These are phyloP conservation scores for Climacium dendroides DNA, from an alignment of 225 moss, liverwort and hornwort species.

Conservation along the genomic window DNA sequence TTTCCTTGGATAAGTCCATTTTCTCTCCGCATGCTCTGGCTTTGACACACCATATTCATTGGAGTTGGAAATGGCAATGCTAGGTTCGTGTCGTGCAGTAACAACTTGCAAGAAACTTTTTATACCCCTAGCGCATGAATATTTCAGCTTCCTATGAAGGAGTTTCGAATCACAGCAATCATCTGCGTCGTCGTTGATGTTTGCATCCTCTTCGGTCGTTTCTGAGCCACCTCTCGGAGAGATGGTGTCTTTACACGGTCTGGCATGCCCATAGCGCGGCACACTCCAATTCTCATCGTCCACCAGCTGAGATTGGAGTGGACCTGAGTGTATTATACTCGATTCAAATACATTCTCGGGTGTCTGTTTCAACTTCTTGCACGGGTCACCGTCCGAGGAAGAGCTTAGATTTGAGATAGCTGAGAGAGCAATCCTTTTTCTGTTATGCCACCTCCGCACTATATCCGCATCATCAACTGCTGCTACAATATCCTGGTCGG, in stretches of 20 bases:
- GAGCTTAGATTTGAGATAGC: not conserved
- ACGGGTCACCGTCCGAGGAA: not conserved
- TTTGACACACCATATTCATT: not conserved
- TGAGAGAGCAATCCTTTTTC: slow-evolving; percentile 14
- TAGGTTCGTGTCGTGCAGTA: not conserved
- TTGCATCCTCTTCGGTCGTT: not conserved
- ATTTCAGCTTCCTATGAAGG: not conserved
- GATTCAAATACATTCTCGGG: not conserved
- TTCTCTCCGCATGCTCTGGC: not conserved
- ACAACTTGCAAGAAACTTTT: not conserved
- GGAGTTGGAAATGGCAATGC: not conserved
- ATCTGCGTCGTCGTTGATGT: not conserved
- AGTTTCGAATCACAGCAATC: not conserved
- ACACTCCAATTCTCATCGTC: not conserved
- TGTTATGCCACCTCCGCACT: slow-evolving; percentile 13
- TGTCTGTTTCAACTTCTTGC: slow-evolving; percentile 4
- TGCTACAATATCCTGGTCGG: not conserved
- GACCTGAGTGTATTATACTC: not conserved
- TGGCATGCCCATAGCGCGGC: not conserved
- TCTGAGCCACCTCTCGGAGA: not conserved
- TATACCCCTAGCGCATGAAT: not conserved
- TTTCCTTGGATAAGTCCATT: slow-evolving; percentile 7
- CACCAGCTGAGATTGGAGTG: not conserved
- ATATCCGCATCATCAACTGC: not conserved
- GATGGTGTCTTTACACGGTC: not conserved